Conservation (phyloP, 129 eudicot genomes). For the Apium graveolens region DNA sequence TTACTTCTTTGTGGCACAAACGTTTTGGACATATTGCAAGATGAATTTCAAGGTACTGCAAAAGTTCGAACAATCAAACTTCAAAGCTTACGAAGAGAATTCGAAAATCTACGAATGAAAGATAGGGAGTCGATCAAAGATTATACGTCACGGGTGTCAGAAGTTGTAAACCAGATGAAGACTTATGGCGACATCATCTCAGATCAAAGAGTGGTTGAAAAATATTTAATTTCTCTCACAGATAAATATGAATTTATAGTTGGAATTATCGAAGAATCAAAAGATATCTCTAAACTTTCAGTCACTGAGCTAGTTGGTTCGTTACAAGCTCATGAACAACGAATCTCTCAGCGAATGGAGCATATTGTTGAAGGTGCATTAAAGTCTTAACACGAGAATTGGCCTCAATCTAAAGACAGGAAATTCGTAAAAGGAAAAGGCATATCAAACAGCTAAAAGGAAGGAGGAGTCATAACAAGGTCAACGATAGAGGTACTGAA, state of each 20-base stretch:
- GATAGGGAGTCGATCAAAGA: background rate
- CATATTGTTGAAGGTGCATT: background rate
- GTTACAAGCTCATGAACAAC: background rate
- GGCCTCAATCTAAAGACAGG: no score
- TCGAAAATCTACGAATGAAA: background rate
- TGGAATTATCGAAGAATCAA: background rate
- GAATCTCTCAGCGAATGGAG: background rate
- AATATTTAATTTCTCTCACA: background rate
- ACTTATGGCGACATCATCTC: no score
- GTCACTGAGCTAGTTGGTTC: constrained; percentile 9
- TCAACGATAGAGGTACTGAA: no score
- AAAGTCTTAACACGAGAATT: background rate
- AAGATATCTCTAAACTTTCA: background rate
- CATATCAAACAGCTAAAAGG: no score
- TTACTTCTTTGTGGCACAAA: no score
- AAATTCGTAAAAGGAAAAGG: no score
- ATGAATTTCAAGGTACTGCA: background rate
- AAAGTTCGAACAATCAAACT: background rate
- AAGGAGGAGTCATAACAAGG: no score
- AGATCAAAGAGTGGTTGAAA: background rate
- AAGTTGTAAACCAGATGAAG: background rate
- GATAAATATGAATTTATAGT: background rate
- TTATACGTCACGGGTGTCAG: background rate
- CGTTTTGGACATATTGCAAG: no score
- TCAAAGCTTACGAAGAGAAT: background rate